A percentile compares a stretch with the other conserved stretches of the same genome.
Conservation (phyloP, 2,329 filamentous ascomycete genomes). For the Pseudohalonectria lignicola region DNA sequence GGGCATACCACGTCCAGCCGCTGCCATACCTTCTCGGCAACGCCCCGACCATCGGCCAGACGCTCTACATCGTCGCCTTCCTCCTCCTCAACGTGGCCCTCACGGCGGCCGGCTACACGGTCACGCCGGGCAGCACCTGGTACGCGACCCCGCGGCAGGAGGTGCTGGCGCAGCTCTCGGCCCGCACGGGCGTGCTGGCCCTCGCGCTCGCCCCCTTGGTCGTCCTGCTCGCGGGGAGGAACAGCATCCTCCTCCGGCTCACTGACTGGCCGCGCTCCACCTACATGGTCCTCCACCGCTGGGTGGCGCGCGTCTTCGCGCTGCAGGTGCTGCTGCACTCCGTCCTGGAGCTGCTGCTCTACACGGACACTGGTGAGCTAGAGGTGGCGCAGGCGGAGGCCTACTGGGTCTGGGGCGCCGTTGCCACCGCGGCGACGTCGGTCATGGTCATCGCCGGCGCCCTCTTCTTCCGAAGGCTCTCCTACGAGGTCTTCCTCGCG, state of each 20-base stretch:
- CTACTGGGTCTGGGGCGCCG: constrained; percentile 6
- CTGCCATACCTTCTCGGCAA: constrained; percentile 22
- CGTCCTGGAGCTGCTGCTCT: constrained; percentile 24
- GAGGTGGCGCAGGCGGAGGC: constrained; percentile 6
- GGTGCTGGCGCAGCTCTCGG: constrained; percentile 1
- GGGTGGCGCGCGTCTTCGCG: constrained; percentile 31
- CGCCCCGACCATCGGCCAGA: constrained; percentile 14
- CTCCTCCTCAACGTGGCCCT: constrained; percentile 8
- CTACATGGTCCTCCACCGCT: constrained; percentile 36
- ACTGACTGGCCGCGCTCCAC: constrained; percentile 39
- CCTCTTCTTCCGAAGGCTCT: not conserved
- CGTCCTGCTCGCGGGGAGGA: constrained; percentile 31
- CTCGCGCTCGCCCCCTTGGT: constrained; percentile 15
- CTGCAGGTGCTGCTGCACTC: constrained; percentile 35
- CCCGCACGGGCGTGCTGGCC: constrained; percentile 5
- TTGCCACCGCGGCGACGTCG: not conserved
- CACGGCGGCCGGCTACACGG: constrained; percentile 1
- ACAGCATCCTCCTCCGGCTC: constrained; percentile 34
- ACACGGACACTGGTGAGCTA: constrained; percentile 14
- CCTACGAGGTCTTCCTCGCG: constrained; percentile 5
- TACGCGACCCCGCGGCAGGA: not conserved
- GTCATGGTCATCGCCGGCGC: not conserved
- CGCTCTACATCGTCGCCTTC: constrained; percentile 7
- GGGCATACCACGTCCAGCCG: constrained; percentile 18
- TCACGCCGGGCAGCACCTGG: not conserved